Percentiles rank a stretch among this genome's conserved stretches.
Evolutionary conservation across 2,329 filamentous ascomycete species (phyloP).

Genomic region (Pseudogymnoascus sp.): DNA sequence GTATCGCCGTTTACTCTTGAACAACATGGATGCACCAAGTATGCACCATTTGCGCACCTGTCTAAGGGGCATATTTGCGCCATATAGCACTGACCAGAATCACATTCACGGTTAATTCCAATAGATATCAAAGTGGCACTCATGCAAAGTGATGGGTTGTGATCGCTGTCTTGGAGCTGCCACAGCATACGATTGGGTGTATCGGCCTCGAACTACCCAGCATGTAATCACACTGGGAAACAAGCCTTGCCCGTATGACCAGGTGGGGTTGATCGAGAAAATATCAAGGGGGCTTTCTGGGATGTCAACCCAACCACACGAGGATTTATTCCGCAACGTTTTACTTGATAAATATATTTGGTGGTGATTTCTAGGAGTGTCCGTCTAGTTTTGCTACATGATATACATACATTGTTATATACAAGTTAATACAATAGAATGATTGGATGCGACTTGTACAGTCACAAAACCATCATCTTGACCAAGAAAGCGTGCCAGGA

Average conservation of each 20-base stretch:
- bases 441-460: not conserved
- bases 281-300: not conserved
- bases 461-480: not conserved
- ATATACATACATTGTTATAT: conserved; percentile 4
- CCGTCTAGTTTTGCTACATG: conserved; percentile 4
- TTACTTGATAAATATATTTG: conserved; percentile 1
- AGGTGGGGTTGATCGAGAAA: not conserved
- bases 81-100: not conserved
- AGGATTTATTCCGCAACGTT: not conserved
- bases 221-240: not conserved
- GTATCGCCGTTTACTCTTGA: conserved; percentile 2
- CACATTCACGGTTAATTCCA: not conserved
- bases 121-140: conserved; percentile 1
- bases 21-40: not conserved
- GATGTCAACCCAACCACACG: not conserved
- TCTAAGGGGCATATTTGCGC: not conserved
- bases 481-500: not conserved
- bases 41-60: not conserved
- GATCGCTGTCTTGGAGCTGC: not conserved
- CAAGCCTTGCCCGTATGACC: conserved; percentile 4
- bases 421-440: not conserved
- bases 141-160: conserved; percentile 6
- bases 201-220: not conserved
- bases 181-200: conserved; percentile 1
- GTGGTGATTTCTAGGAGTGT: conserved; percentile 6